Percentiles rank a stretch among this genome's conserved stretches.
Evolutionary conservation across 495 filamentous ascomycete species (phyloP).

Genomic region (Podospora comata): DNA sequence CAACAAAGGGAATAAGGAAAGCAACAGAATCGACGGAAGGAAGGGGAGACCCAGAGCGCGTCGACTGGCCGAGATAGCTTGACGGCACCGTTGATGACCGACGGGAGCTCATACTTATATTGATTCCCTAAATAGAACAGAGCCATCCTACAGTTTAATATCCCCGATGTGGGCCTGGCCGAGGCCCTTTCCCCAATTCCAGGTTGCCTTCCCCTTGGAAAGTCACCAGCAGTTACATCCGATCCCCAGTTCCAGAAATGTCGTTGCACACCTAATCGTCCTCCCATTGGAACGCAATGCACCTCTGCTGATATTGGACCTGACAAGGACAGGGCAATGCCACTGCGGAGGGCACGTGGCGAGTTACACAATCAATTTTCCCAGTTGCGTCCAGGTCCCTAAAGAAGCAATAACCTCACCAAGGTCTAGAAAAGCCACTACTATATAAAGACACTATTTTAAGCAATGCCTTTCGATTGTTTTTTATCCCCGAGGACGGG

Average conservation of each 20-base stretch:
- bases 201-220: neutral
- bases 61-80: neutral
- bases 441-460: neutral
- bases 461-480: neutral
- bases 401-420: neutral
- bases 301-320: neutral
- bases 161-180: neutral
- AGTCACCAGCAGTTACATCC: neutral
- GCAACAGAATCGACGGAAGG: neutral
- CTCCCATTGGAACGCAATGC: neutral
- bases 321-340: neutral
- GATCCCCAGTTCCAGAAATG: neutral
- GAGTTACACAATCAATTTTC: neutral
- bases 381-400: neutral
- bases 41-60: neutral
- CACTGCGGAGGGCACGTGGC: neutral
- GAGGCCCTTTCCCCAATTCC: neutral
- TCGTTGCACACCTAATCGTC: neutral
- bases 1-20: slow-evolving; percentile 1
- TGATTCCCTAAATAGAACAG: neutral
- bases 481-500: neutral
- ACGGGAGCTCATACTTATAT: neutral
- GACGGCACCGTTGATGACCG: neutral
- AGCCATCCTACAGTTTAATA: neutral
- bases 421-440: neutral